These are phyloP conservation scores for Penicillium thymicola DNA, from an alignment of 2,329 filamentous ascomycete genomes.

Conservation along the genomic window DNA sequence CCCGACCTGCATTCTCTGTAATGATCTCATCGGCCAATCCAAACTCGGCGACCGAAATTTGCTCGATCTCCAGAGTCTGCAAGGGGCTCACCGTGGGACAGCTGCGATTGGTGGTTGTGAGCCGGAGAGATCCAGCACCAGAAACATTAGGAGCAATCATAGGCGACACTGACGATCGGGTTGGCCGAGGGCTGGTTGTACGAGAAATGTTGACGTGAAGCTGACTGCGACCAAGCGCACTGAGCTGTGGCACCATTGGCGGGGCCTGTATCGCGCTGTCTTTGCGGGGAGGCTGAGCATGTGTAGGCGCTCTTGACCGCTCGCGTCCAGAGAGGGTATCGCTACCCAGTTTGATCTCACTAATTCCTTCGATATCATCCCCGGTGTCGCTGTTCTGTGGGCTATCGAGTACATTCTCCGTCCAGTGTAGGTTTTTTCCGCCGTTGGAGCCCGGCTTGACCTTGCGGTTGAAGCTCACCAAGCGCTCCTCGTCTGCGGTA, in stretches of 20 bases:
- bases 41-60: conserved; percentile 81
- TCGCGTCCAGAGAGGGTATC: conserved; percentile 47
- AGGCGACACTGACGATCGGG: conserved; percentile 43
- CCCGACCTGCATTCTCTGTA: conserved; percentile 84
- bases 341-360: conserved; percentile 44
- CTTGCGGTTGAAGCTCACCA: conserved; percentile 82
- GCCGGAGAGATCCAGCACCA: conserved; percentile 45
- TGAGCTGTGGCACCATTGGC: conserved; percentile 36
- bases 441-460: conserved; percentile 65
- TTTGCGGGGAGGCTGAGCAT: conserved; percentile 41
- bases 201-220: conserved; percentile 32
- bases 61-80: conserved; percentile 89
- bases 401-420: conserved; percentile 81
- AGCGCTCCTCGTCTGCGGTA: conserved; percentile 82
- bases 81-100: conserved; percentile 64
- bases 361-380: conserved; percentile 50
- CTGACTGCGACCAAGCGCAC: conserved; percentile 34
- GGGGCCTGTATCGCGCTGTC: conserved; percentile 42
- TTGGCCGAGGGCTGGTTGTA: conserved; percentile 40
- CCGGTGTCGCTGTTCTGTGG: conserved; percentile 72
- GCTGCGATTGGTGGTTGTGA: conserved; percentile 53
- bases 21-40: conserved; percentile 86
- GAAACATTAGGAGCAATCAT: conserved; percentile 37
- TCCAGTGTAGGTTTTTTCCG: conserved; percentile 87
- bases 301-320: conserved; percentile 37